Base-by-base conservation (phyloP, 2,329 filamentous ascomycete genomes). In the Chaetomium sp. region DNA sequence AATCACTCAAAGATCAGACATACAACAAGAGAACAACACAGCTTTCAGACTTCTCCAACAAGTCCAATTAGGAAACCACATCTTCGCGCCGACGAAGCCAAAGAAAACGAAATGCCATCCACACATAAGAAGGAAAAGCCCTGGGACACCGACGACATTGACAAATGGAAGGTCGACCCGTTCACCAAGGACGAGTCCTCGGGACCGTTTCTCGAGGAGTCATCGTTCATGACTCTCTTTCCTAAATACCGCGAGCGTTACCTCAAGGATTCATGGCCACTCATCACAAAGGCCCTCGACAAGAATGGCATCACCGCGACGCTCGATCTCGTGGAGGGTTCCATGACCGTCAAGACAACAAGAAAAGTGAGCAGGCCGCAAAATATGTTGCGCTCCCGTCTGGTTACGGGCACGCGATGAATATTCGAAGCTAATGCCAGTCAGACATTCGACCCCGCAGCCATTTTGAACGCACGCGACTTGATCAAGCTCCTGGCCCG, bases 211-310 rank as follows among this genome's bases (percentile, higher is more conserved):
- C 81, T 86, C 52, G 92, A 99, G 72, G 94, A 97, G 75, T 96
- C 90, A 1, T 91, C 88, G 5, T 99, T 99, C 70, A 79, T 79
- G 62, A 87, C 84, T 0, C 77, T 97, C 6, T 97, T 97, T 69
- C 94, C 94, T 61, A 96, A 96, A 74, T 99, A 99, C 73, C 87
- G 94, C 67, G 94, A 99, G 79, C 81, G 89, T 49, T 96, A 97
- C 68, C 77, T 99, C 54, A 91, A 89, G 68, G 89, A 95, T 69
- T 87, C 87, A 65, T 99, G 94, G 94, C 90, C 92, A 3, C 80
- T 95, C 46, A 84, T 99, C 57, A 97, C 91, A 34, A 86, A 87
- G 66, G 80, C 89, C 0, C 84, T 99, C 58, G 89, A 95, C 67
- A 95, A 94, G 72, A 78, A 81, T 55, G 91, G 91, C 62, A 90